Conservation (phyloP, 164 flowering plant species). For the Sextonia rubra region DNA sequence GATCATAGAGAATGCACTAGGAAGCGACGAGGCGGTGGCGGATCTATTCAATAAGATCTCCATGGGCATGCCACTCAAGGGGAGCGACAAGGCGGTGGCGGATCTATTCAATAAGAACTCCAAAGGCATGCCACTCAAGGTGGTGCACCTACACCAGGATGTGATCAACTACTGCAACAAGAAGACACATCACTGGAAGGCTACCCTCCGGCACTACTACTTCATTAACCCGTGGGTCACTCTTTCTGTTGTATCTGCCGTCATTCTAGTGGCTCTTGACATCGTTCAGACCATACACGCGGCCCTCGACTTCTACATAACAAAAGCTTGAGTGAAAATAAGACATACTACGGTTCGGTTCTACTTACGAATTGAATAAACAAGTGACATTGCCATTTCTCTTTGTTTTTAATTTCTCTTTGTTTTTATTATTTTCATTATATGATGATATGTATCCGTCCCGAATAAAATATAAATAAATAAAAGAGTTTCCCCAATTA, state of each 20-base stretch:
- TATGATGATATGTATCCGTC: too few relatives aligned
- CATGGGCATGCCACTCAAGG: conserved; percentile 38
- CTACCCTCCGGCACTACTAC: conserved; percentile 45
- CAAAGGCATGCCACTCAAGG: conserved; percentile 15
- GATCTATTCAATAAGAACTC: too few relatives aligned
- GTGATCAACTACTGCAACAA: conserved; percentile 36
- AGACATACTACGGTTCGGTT: too few relatives aligned
- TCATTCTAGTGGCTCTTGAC: conserved; percentile 1
- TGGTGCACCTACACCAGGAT: conserved; percentile 31
- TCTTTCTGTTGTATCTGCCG: conserved; percentile 22
- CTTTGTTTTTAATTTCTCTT: too few relatives aligned
- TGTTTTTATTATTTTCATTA: too few relatives aligned
- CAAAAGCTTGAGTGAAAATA: too few relatives aligned
- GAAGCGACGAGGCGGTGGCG: conserved; percentile 52
- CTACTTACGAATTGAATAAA: too few relatives aligned
- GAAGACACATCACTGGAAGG: conserved; percentile 40
- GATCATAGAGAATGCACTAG: conserved; percentile 39
- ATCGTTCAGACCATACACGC: background rate
- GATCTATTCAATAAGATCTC: conserved; percentile 44
- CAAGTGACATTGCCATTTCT: too few relatives aligned
- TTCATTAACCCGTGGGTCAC: conserved; percentile 57
- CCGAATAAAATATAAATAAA: too few relatives aligned
- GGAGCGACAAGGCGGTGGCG: too few relatives aligned
- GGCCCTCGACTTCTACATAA: background rate
- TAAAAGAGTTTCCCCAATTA: too few relatives aligned